Conservation (phyloP, 306 rosid genomes). For the Vigna angularis region DNA sequence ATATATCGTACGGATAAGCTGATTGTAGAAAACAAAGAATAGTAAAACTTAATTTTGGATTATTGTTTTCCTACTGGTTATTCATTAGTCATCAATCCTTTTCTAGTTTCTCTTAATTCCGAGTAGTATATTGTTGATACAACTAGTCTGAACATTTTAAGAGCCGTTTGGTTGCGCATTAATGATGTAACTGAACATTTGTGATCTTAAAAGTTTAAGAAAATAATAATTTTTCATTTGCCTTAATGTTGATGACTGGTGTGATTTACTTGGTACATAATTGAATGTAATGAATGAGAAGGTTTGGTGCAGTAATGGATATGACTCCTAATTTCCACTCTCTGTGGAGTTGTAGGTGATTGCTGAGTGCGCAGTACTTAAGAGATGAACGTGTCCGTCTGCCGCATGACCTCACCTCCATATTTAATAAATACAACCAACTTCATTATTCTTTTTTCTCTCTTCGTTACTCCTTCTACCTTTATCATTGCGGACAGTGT, state of each 20-base stretch:
- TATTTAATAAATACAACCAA: not conserved
- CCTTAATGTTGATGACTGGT: not conserved
- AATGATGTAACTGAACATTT: too few relatives aligned
- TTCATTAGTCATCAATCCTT: not conserved
- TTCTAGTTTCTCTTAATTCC: not conserved
- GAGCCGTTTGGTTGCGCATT: not conserved
- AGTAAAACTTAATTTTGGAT: not conserved
- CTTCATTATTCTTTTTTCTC: not conserved
- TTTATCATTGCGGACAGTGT: not conserved
- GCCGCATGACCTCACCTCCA: not conserved
- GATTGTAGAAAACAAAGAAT: not conserved
- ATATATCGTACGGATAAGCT: not conserved
- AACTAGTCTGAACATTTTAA: not conserved
- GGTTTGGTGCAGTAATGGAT: not conserved
- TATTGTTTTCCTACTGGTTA: not conserved
- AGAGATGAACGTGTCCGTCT: not conserved
- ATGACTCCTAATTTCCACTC: conserved; percentile 11
- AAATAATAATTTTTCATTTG: not conserved
- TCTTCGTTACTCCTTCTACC: not conserved
- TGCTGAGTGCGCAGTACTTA: not conserved
- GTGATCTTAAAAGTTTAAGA: not conserved
- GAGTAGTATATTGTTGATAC: not conserved
- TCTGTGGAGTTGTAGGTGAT: conserved; percentile 38
- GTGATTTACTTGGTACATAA: not conserved
- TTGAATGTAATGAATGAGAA: not conserved